These are phyloP conservation scores for Ascochyta lentis DNA, from an alignment of 2,329 filamentous ascomycete genomes.

Conservation along the genomic window DNA sequence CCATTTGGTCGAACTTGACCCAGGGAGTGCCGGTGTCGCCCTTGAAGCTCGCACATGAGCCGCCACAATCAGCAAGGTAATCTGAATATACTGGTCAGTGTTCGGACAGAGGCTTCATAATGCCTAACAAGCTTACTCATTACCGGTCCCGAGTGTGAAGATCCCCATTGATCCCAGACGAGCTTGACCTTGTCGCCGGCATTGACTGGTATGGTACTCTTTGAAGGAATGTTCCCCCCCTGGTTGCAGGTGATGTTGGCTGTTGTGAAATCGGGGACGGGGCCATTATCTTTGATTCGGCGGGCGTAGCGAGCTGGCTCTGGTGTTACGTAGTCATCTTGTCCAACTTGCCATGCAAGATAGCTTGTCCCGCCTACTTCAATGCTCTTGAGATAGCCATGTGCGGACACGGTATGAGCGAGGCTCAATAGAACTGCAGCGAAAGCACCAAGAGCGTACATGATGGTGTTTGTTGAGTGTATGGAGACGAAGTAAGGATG, in stretches of 20 bases:
- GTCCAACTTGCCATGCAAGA: conserved; percentile 24
- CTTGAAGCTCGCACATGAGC: conserved; percentile 42
- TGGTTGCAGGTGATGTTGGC: conserved; percentile 30
- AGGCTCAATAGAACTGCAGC: neutral
- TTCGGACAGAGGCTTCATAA: neutral
- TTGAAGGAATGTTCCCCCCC: conserved; percentile 31
- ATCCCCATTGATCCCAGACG: conserved; percentile 44
- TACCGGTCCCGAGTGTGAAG: conserved; percentile 44
- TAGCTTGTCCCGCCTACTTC: conserved; percentile 23
- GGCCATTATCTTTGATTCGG: conserved; percentile 24
- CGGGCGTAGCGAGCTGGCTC: conserved; percentile 25
- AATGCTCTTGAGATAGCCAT: conserved; percentile 26
- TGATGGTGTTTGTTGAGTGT: neutral
- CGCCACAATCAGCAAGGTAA: conserved; percentile 48
- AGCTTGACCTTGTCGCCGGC: conserved; percentile 34
- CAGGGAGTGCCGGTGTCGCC: conserved; percentile 44
- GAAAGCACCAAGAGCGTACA: neutral
- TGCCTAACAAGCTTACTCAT: conserved; percentile 24
- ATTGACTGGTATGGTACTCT: conserved; percentile 28
- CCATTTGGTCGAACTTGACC: conserved; percentile 50
- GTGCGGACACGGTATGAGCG: conserved; percentile 5
- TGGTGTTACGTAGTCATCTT: conserved; percentile 25
- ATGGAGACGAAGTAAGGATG: too few species aligned
- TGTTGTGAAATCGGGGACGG: conserved; percentile 26
- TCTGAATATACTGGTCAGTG: neutral